Conservation (phyloP, 208 protist genomes). For the Crithidia mellificae region DNA sequence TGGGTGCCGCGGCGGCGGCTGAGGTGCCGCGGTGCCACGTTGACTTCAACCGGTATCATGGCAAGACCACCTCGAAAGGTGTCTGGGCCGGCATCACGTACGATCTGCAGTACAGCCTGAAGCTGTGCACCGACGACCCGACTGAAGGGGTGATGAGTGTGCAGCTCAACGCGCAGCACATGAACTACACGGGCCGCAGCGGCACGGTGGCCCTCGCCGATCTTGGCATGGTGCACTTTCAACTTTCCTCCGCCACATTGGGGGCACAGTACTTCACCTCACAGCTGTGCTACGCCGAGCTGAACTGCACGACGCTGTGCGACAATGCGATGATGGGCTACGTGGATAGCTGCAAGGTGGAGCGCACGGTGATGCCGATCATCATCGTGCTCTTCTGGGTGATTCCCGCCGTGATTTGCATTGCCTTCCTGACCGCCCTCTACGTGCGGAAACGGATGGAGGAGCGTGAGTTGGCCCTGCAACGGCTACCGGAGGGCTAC, state of each 20-base stretch:
- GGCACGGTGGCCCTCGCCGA: constrained; percentile 30
- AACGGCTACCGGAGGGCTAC: neutral
- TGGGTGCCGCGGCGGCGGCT: neutral
- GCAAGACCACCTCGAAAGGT: constrained; percentile 41
- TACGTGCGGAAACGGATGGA: constrained; percentile 34
- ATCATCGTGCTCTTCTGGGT: constrained; percentile 43
- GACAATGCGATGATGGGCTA: constrained; percentile 23
- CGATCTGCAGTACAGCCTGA: constrained; percentile 35
- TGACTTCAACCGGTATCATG: constrained; percentile 36
- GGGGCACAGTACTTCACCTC: constrained; percentile 43
- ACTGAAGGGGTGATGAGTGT: constrained; percentile 33
- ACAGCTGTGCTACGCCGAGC: constrained; percentile 37
- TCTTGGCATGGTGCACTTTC: constrained; percentile 32
- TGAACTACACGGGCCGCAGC: constrained; percentile 22
- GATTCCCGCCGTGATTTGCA: constrained; percentile 34
- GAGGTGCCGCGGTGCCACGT: constrained; percentile 43
- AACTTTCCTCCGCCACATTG: constrained; percentile 13
- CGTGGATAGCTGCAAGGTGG: constrained; percentile 32
- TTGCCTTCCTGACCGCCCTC: constrained; percentile 30
- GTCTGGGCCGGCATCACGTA: constrained; percentile 49
- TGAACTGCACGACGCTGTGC: constrained; percentile 55
- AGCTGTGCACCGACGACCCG: constrained; percentile 37
- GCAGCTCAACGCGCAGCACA: constrained; percentile 38
- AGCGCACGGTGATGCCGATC: constrained; percentile 37
- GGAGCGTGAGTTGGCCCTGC: constrained; percentile 30